A percentile compares a stretch with the other conserved stretches of the same genome.
Conservation (phyloP, 495 filamentous ascomycete genomes). For the Collariella sp. region DNA sequence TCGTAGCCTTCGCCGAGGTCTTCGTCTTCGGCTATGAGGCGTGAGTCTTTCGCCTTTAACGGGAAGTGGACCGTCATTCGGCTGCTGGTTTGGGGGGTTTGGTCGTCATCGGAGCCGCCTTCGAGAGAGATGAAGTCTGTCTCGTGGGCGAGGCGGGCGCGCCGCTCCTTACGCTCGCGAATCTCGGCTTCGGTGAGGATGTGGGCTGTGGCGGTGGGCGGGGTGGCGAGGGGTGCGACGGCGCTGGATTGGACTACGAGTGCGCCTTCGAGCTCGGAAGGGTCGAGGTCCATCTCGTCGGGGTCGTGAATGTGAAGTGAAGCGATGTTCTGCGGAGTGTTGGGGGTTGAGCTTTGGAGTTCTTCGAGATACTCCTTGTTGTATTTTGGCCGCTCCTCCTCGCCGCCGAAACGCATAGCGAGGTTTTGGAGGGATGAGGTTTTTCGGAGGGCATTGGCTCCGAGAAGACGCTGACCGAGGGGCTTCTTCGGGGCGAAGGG, state of each 20-base stretch:
- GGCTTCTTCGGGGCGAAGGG: conserved; percentile 55
- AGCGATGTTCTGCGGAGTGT: conserved; percentile 55
- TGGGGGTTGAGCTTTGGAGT: conserved; percentile 72
- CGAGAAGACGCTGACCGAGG: conserved; percentile 60
- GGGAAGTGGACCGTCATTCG: conserved; percentile 34
- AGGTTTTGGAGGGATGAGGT: conserved; percentile 24
- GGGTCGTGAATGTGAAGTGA: conserved; percentile 21
- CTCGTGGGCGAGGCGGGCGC: conserved; percentile 68
- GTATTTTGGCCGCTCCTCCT: conserved; percentile 70
- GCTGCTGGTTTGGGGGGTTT: not conserved
- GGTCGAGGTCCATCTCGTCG: conserved; percentile 41
- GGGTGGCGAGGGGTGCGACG: not conserved
- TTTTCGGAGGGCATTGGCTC: conserved; percentile 57
- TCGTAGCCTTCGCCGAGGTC: conserved; percentile 94
- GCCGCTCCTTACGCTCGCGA: conserved; percentile 80
- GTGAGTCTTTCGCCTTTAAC: conserved; percentile 52
- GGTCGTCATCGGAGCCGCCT: conserved; percentile 42
- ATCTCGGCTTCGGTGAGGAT: conserved; percentile 84
- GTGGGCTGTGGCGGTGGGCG: conserved; percentile 11
- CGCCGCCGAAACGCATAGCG: conserved; percentile 46
- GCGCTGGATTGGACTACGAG: conserved; percentile 51
- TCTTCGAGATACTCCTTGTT: conserved; percentile 79
- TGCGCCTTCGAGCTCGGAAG: conserved; percentile 48
- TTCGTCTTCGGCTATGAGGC: conserved; percentile 82
- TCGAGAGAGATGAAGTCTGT: conserved; percentile 70